phyloP scores from a whole-genome alignment of 2,329 filamentous ascomycete genomes.

The Penicillium occitanis region DNA sequence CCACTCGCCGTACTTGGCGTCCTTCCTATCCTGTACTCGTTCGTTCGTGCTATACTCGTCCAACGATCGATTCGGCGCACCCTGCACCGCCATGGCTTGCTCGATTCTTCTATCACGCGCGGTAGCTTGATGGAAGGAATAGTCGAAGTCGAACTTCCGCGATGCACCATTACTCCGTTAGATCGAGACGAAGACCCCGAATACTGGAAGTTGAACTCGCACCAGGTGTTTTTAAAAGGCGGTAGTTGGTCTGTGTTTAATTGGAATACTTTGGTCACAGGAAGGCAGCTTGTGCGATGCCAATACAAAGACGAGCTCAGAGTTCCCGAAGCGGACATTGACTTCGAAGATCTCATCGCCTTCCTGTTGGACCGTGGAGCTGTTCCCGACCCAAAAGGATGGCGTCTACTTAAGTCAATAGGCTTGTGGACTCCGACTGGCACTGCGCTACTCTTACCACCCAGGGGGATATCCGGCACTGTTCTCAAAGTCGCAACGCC shows the following conservation, averaged over 20 bases:
- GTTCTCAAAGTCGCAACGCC: conserved; percentile 56
- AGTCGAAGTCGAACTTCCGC: conserved; percentile 65
- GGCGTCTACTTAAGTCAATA: conserved; percentile 57
- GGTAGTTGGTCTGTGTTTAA: conserved; percentile 66
- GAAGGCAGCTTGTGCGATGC: conserved; percentile 61
- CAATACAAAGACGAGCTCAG: conserved; percentile 57
- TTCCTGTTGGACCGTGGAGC: conserved; percentile 66
- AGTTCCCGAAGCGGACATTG: conserved; percentile 51
- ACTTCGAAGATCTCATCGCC: conserved; percentile 60
- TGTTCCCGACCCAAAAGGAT: conserved; percentile 59
- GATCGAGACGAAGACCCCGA: conserved; percentile 56
- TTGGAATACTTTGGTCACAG: conserved; percentile 64
- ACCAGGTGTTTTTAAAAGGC: conserved; percentile 56
- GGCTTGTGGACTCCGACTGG: conserved; percentile 63
- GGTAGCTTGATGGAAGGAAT: conserved; percentile 65
- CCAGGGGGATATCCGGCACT: conserved; percentile 49
- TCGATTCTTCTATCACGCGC: conserved; percentile 58
- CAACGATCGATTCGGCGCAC: conserved; percentile 61
- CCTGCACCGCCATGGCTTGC: conserved; percentile 54
- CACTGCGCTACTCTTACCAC: conserved; percentile 57
- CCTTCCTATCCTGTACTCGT: conserved; percentile 67
- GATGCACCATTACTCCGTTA: conserved; percentile 62
- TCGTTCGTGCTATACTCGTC: conserved; percentile 58
- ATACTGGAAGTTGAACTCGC: conserved; percentile 59
- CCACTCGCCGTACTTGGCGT: conserved; percentile 61